Conservation (phyloP, 331 rosid genomes). For the Erythrophleum ivorense region DNA sequence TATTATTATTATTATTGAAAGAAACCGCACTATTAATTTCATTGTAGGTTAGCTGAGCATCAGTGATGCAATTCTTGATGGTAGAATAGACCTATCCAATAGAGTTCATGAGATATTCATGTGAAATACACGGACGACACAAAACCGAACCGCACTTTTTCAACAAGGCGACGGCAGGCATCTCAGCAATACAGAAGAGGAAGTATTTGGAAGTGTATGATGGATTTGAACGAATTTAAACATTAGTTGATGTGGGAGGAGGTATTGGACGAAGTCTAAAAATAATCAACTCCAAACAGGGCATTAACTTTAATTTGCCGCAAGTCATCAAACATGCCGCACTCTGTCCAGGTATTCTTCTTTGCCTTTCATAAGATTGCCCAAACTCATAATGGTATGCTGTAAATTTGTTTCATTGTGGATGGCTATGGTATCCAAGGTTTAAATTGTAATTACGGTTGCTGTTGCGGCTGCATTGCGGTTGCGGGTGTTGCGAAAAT, state of each 20-base stretch:
- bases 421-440: no score
- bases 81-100: neutral
- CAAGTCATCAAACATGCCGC: neutral
- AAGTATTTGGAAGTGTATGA: constrained; percentile 28
- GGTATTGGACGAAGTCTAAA: constrained; percentile 12
- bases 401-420: no score
- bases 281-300: constrained; percentile 5
- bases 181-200: constrained; percentile 1
- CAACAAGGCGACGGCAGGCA: constrained; percentile 4
- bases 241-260: constrained; percentile 38
- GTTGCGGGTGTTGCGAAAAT: no score
- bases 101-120: neutral
- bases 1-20: no score
- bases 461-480: no score
- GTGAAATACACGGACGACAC: neutral
- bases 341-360: constrained; percentile 20
- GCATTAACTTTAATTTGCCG: neutral
- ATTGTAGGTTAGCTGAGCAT: neutral
- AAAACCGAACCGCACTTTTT: neutral
- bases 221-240: constrained; percentile 21
- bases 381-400: no score
- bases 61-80: constrained; percentile 12
- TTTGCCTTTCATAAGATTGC: neutral
- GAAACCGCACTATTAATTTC: neutral
- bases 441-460: no score